phyloP scores from a whole-genome alignment of 73 alveolate genomes.

The Diophrys appendiculata region DNA sequence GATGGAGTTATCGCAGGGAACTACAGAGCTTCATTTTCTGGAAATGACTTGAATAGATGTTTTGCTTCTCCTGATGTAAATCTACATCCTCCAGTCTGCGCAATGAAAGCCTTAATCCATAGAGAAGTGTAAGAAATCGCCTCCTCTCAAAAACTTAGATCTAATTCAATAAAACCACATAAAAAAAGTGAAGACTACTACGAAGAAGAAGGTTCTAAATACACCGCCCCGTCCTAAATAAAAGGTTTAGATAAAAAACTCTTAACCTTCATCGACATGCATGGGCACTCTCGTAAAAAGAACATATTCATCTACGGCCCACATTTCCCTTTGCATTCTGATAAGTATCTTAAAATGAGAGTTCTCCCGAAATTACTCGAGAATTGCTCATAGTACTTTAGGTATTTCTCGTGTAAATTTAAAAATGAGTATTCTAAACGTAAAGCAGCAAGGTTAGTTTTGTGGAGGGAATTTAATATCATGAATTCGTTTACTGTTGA shows the following conservation, averaged over 20 bases:
- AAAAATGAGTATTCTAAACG: constrained; percentile 50
- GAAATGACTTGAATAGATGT: constrained; percentile 80
- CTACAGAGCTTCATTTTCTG: constrained; percentile 73
- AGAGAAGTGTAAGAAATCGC: not conserved
- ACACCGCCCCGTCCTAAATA: too few species aligned
- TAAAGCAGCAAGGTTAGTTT: constrained; percentile 60
- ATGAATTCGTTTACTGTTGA: constrained; percentile 59
- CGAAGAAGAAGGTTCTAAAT: constrained; percentile 20
- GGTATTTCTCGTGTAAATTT: constrained; percentile 66
- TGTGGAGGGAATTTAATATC: constrained; percentile 57
- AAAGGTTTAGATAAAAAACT: constrained; percentile 14
- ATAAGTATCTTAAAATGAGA: constrained; percentile 52
- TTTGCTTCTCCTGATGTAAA: constrained; percentile 44
- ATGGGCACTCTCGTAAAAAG: constrained; percentile 64
- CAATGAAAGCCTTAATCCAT: constrained; percentile 26
- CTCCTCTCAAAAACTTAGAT: too few species aligned
- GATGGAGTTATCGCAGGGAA: constrained; percentile 93
- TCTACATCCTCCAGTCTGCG: constrained; percentile 59
- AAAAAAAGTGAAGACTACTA: constrained; percentile 16
- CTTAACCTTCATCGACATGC: constrained; percentile 55
- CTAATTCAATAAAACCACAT: too few species aligned
- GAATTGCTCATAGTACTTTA: constrained; percentile 50
- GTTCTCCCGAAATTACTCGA: constrained; percentile 54
- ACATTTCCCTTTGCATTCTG: constrained; percentile 63
- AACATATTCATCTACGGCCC: constrained; percentile 68